Evolutionary conservation across 441 rosid genomes (phyloP), one percentile per base, ranked within the genome.

Genomic region (Biscutella auriculata): DNA sequence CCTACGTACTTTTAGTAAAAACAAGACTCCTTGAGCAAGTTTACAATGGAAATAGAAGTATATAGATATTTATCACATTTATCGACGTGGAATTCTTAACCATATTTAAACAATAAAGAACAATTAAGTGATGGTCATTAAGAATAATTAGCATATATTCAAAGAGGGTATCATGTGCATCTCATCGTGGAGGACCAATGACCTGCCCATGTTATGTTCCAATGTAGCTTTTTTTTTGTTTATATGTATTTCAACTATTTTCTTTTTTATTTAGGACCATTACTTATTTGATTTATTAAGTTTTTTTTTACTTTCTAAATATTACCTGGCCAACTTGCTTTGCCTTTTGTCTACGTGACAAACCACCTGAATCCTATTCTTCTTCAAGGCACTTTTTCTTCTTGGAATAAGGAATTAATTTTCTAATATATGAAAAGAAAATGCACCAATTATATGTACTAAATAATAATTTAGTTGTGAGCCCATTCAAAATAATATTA

Each of bases 91-190:
- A 53, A 34, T 34, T 34, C 9, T 46, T 63, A 63, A 57, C 32
- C 39, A 26, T 6, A 13, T 32, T 50, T 57, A 33, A 57, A n/a
- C 10, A 45, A 14, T 19, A 67, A 60, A 61, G 2, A 23, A 26
- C 3, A 53, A 21, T 6, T 53, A 60, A 46, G 47, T 53, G 57
- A 48, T 40, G 40, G 58, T 40, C 52, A 61, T 40, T 67, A 61
- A 60, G 62, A 42, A 59, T 67, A 53, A 39, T 67, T 67, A 54
- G 57, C 19, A 30, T 47, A 42, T 62, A 60, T 53, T 60, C 12
- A 55, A 58, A 32, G 33, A 25, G 57, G 17, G 45, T 44, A 67
- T 54, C 78, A 78, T 76, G 79, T 78, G 85, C 76, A 56, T 41
- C 30, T 42, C 11, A 16, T 74, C 74, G 67, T 65, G 43, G 52